Percentiles rank a stretch among this genome's conserved stretches.
Conservation (phyloP, 345 rosid species). For the Sapria himalayana region DNA sequence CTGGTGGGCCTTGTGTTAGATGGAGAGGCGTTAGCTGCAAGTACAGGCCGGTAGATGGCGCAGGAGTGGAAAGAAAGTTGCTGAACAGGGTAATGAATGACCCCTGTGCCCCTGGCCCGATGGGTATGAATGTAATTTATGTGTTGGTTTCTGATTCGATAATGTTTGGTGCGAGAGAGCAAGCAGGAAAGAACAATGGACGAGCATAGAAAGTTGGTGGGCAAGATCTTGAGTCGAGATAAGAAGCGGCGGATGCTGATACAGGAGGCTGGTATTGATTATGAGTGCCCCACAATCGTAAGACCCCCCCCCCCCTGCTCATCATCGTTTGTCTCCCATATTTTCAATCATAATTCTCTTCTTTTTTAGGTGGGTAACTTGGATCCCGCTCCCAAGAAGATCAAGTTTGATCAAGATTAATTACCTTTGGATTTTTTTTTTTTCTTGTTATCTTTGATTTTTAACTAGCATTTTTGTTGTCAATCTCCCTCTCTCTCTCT, state of each 20-base stretch:
- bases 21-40: constrained; percentile 58
- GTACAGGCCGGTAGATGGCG: constrained; percentile 41
- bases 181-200: constrained; percentile 88
- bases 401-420: constrained; percentile 49
- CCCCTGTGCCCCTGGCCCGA: no score
- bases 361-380: constrained; percentile 40
- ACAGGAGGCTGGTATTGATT: constrained; percentile 64
- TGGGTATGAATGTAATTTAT: no score
- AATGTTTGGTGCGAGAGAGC: no score
- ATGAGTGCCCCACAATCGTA: constrained; percentile 78
- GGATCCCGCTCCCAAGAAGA: constrained; percentile 45
- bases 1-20: no score
- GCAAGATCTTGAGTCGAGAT: constrained; percentile 42
- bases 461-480: no score
- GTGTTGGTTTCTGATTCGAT: no score
- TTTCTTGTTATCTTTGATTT: background rate
- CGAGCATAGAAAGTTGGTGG: constrained; percentile 55
- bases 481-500: no score
- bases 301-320: constrained; percentile 12
- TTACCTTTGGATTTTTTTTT: background rate
- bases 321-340: background rate
- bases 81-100: constrained; percentile 69
- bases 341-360: background rate
- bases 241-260: constrained; percentile 45
- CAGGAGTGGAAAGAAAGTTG: constrained; percentile 34